These are phyloP conservation scores for Solanum corneliomulleri DNA, from an alignment of 257 asterid species.

Conservation along the genomic window DNA sequence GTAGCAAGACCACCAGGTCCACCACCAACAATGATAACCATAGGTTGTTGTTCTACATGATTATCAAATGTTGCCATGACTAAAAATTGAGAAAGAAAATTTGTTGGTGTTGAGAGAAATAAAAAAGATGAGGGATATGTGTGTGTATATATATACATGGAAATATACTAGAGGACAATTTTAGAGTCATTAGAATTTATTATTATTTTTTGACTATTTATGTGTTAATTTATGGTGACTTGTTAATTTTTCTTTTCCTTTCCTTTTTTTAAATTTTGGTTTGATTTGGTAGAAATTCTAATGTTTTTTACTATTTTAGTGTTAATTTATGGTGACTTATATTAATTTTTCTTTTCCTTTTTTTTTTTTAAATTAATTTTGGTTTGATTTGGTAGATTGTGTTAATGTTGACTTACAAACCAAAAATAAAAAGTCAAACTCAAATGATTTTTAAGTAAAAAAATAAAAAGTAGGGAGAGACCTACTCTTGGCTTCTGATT, in stretches of 20 bases:
- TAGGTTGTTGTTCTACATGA: neutral
- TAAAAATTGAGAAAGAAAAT: too few relatives aligned
- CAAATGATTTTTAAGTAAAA: too few relatives aligned
- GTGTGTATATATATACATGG: neutral
- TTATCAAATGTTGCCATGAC: neutral
- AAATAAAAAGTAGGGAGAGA: too few relatives aligned
- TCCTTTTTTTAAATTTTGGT: too few relatives aligned
- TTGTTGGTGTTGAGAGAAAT: neutral
- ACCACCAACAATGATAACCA: conserved; percentile 49
- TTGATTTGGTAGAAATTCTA: too few relatives aligned
- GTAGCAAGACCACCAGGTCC: conserved; percentile 73
- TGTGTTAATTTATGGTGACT: neutral
- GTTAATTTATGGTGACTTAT: neutral
- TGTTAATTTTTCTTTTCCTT: too few relatives aligned
- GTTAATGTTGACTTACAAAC: too few relatives aligned
- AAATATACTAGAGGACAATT: neutral
- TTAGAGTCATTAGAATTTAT: neutral
- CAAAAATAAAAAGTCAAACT: too few relatives aligned
- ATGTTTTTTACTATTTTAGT: neutral
- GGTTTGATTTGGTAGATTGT: too few relatives aligned
- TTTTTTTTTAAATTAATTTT: too few relatives aligned
- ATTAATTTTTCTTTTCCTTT: too few relatives aligned
- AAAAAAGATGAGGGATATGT: neutral
- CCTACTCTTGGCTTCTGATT: too few relatives aligned
- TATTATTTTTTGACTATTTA: neutral